phyloP scores from a whole-genome alignment of 1,284 basidiomycete genomes.

The Trichosporon coremiiforme region DNA sequence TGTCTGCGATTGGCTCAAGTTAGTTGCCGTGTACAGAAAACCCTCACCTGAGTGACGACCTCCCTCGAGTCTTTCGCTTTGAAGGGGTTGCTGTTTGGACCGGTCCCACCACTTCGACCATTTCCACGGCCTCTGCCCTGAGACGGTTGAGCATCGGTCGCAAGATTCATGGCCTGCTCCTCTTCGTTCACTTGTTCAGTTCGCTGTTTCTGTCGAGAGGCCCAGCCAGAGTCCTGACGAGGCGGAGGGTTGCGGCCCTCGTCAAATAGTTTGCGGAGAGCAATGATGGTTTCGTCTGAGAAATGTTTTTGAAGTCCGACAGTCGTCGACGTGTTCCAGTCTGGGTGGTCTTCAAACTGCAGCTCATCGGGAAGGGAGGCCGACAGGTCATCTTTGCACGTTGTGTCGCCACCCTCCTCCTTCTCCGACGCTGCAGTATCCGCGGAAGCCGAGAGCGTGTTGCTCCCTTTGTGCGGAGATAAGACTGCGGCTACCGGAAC shows the following conservation, averaged over 20 bases:
- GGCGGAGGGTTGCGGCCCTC: slow-evolving; percentile 74
- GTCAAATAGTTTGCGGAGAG: slow-evolving; percentile 70
- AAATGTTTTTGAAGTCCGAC: slow-evolving; percentile 65
- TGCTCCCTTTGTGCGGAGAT: not conserved
- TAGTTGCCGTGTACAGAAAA: too few relatives aligned
- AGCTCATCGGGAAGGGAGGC: slow-evolving; percentile 24
- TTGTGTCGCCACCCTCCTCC: not conserved
- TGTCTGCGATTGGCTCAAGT: slow-evolving; percentile 73
- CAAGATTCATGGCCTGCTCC: slow-evolving; percentile 41
- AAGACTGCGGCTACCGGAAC: not conserved
- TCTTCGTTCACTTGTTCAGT: slow-evolving; percentile 44
- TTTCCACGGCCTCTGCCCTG: slow-evolving; percentile 34
- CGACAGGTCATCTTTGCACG: not conserved
- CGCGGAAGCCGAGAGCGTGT: not conserved
- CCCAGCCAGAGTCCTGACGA: slow-evolving; percentile 59
- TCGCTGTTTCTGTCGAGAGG: slow-evolving; percentile 43
- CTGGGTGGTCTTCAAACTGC: slow-evolving; percentile 53
- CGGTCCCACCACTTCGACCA: slow-evolving; percentile 30
- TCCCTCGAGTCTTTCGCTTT: slow-evolving; percentile 65
- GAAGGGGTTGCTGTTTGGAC: slow-evolving; percentile 31
- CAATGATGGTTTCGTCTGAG: slow-evolving; percentile 64
- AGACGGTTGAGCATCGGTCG: slow-evolving; percentile 34
- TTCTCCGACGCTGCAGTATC: not conserved
- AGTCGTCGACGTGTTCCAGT: slow-evolving; percentile 69
- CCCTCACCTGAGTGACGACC: slow-evolving; percentile 72